Conservation (phyloP, 2,329 filamentous ascomycete genomes). For the Rhexocercosporidium sp. region DNA sequence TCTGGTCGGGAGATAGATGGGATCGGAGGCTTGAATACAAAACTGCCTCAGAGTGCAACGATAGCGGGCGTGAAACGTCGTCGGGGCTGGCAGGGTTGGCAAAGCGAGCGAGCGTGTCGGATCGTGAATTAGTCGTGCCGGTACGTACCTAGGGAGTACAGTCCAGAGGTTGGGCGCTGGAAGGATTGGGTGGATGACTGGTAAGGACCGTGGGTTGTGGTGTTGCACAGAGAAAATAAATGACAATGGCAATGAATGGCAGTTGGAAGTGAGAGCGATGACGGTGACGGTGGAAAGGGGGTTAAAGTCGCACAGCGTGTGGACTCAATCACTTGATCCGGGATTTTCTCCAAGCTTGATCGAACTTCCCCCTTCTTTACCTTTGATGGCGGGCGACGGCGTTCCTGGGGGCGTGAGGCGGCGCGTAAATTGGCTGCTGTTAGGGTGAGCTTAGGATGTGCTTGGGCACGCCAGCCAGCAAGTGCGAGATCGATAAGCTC, state of each 20-base stretch:
- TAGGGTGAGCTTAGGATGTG: too few relatives aligned
- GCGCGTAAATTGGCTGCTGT: slow-evolving; percentile 21
- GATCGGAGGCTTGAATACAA: slow-evolving; percentile 11
- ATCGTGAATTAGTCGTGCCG: neutral
- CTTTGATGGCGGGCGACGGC: slow-evolving; percentile 16
- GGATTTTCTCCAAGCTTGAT: neutral
- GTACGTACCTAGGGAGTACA: too few relatives aligned
- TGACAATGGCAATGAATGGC: slow-evolving; percentile 16
- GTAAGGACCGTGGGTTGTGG: slow-evolving; percentile 34
- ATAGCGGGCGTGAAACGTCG: slow-evolving; percentile 33
- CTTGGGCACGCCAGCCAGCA: neutral
- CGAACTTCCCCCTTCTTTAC: neutral
- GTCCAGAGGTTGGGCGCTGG: slow-evolving; percentile 4
- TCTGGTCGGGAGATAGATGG: slow-evolving; percentile 14
- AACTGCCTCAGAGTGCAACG: slow-evolving; percentile 27
- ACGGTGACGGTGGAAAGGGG: slow-evolving; percentile 10
- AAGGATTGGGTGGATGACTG: slow-evolving; percentile 13
- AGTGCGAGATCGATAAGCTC: slow-evolving; percentile 17
- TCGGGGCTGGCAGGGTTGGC: slow-evolving; percentile 34
- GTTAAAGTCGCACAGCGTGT: neutral
- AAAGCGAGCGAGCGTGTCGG: slow-evolving; percentile 29
- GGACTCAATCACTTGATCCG: slow-evolving; percentile 3
- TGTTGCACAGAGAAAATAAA: slow-evolving; percentile 27
- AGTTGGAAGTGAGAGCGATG: neutral
- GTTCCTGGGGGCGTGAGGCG: slow-evolving; percentile 1